Conservation (phyloP, 352 stramenopile genomes). For the Phytopythium ostracodes region DNA sequence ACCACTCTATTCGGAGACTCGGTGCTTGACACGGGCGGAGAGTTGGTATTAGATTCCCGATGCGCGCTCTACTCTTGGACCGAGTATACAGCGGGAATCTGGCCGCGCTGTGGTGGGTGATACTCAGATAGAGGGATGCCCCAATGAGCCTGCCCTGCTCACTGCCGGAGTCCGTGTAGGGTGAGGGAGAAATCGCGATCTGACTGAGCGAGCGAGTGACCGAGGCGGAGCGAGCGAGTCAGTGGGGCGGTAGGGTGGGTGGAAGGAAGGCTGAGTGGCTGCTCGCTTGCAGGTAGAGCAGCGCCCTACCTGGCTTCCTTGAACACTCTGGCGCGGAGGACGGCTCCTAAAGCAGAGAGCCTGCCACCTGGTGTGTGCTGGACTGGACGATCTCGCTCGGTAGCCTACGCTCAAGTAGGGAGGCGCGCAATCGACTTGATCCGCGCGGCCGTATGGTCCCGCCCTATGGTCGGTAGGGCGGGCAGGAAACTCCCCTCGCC, state of each 20-base stretch:
- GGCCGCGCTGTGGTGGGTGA: neutral
- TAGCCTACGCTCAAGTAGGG: neutral
- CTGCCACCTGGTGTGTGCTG: conserved; percentile 4
- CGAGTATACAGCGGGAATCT: neutral
- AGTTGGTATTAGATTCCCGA: neutral
- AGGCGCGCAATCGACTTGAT: neutral
- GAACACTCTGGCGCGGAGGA: neutral
- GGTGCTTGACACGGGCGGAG: neutral
- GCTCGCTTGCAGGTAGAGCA: too few species aligned
- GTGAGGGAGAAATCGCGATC: neutral
- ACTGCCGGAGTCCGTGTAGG: neutral
- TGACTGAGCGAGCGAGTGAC: neutral
- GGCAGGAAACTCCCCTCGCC: neutral
- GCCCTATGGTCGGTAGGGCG: neutral
- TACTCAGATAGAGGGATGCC: too few species aligned
- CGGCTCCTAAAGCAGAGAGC: neutral
- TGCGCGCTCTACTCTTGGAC: neutral
- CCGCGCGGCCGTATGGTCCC: neutral
- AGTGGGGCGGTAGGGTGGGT: neutral
- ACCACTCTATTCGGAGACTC: neutral
- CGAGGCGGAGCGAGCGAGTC: neutral
- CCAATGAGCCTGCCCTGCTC: neutral
- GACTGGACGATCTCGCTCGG: neutral
- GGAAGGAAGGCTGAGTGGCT: neutral
- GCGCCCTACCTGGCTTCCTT: neutral